phyloP scores from a whole-genome alignment of 1,284 basidiomycete species.

The Moesziomyces globuligerus region DNA sequence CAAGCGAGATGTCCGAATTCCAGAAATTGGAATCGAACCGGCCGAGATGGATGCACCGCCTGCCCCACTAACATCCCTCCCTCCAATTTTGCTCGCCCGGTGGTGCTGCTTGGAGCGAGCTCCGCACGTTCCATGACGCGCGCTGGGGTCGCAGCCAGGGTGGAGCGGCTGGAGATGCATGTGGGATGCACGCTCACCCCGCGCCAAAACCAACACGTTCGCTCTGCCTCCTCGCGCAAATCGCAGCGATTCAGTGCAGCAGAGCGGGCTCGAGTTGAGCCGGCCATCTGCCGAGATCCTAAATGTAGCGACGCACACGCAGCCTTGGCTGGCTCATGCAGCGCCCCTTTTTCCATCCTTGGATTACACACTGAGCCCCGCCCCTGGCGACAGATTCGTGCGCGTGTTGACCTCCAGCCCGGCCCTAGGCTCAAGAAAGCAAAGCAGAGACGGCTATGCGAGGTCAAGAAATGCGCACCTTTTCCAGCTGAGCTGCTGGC shows the following conservation, averaged over 20 bases:
- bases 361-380: not conserved
- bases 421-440: not conserved
- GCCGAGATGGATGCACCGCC: not conserved
- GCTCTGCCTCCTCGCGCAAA: not conserved
- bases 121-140: not conserved
- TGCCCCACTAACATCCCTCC: not conserved
- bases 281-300: too few relatives aligned
- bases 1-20: conserved; percentile 8
- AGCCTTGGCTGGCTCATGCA: not conserved
- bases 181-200: not conserved
- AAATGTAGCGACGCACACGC: not conserved
- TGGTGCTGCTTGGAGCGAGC: not conserved
- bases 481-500: not conserved
- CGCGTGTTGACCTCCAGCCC: not conserved
- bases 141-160: not conserved
- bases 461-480: not conserved
- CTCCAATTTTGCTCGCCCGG: too few relatives aligned
- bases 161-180: too few relatives aligned
- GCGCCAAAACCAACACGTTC: not conserved
- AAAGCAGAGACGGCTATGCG: not conserved
- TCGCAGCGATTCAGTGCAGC: not conserved
- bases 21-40: not conserved
- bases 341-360: not conserved
- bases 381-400: not conserved
- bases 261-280: not conserved